A percentile compares a stretch with the other conserved stretches of the same genome.
Conservation (phyloP, 2,329 filamentous ascomycete species). For the Penicillium verrucosum region DNA sequence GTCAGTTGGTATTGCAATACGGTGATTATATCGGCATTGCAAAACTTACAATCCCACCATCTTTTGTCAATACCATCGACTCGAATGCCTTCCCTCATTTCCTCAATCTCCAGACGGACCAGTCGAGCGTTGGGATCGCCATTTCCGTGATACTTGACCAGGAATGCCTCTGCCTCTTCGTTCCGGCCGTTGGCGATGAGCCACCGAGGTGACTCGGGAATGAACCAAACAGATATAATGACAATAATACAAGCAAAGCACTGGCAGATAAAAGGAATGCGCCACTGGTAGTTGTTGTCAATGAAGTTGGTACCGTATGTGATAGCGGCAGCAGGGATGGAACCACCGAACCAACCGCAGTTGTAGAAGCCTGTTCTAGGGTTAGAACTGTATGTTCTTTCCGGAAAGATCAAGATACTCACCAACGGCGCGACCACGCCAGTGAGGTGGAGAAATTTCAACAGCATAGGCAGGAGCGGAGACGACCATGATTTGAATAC, state of each 20-base stretch:
- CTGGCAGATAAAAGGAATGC: conserved; percentile 65
- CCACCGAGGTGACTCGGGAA: conserved; percentile 64
- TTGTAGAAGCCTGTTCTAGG: conserved; percentile 46
- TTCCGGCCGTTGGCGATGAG: conserved; percentile 25
- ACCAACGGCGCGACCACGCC: conserved; percentile 50
- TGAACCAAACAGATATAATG: conserved; percentile 57
- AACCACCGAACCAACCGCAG: conserved; percentile 53
- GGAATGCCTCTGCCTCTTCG: conserved; percentile 21
- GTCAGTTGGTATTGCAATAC: not conserved
- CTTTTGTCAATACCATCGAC: conserved; percentile 49
- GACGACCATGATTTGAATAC: conserved; percentile 50
- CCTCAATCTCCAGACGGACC: conserved; percentile 27
- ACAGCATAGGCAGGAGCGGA: conserved; percentile 50
- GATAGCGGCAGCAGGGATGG: conserved; percentile 50
- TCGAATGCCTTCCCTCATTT: conserved; percentile 40
- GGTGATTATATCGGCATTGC: not conserved
- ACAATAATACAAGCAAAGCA: conserved; percentile 59
- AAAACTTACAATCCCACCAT: conserved; percentile 47
- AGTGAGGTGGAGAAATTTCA: conserved; percentile 50
- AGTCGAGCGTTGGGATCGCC: conserved; percentile 26
- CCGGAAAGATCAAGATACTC: conserved; percentile 2
- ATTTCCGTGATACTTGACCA: conserved; percentile 28
- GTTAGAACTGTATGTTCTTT: not conserved
- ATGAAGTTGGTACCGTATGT: conserved; percentile 50
- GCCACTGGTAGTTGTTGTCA: conserved; percentile 52